phyloP scores from a whole-genome alignment of 2,329 filamentous ascomycete species.

The Tetracladium maxilliforme region DNA sequence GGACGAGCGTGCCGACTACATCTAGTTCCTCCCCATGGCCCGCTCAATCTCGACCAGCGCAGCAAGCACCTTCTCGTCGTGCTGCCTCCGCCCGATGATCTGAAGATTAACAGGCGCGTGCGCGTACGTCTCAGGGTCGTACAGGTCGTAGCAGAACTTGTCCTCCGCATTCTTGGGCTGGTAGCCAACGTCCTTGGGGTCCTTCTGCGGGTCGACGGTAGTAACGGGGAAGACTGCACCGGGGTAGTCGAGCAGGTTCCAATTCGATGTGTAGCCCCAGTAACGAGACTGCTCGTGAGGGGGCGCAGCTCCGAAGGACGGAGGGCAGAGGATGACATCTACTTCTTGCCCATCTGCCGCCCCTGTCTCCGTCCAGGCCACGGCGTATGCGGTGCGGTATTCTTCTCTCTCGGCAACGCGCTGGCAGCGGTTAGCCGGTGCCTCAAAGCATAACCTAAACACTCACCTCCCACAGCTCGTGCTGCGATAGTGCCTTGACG shows the following conservation, averaged over 20 bases:
- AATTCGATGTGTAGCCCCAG: slow-evolving; percentile 53
- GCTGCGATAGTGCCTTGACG: slow-evolving; percentile 20
- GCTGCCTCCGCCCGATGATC: slow-evolving; percentile 15
- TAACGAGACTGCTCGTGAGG: slow-evolving; percentile 30
- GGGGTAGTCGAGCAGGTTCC: slow-evolving; percentile 58
- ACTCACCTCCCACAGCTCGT: too few species aligned
- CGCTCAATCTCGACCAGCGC: slow-evolving; percentile 6
- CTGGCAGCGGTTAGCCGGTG: too few species aligned
- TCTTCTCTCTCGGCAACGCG: too few species aligned
- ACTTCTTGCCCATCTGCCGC: slow-evolving; percentile 16
- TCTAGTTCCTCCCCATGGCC: too few species aligned
- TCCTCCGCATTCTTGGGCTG: slow-evolving; percentile 15
- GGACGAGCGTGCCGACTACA: too few species aligned
- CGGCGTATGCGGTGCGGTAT: slow-evolving; percentile 20
- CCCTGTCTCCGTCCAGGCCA: slow-evolving; percentile 19
- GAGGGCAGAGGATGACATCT: slow-evolving; percentile 49
- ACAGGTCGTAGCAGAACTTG: slow-evolving; percentile 15
- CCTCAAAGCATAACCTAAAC: too few species aligned
- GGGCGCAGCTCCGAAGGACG: slow-evolving; percentile 37
- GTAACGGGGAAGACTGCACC: slow-evolving; percentile 43
- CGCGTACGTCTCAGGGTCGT: slow-evolving; percentile 19
- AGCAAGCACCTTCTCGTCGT: slow-evolving; percentile 7
- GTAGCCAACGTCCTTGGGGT: slow-evolving; percentile 11
- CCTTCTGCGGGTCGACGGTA: slow-evolving; percentile 14
- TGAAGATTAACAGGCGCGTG: slow-evolving; percentile 25